A percentile compares a stretch with the other conserved stretches of the same genome.
Evolutionary conservation across 768 basidiomycete genomes (phyloP).

Genomic region (Floccularia luteovirens): DNA sequence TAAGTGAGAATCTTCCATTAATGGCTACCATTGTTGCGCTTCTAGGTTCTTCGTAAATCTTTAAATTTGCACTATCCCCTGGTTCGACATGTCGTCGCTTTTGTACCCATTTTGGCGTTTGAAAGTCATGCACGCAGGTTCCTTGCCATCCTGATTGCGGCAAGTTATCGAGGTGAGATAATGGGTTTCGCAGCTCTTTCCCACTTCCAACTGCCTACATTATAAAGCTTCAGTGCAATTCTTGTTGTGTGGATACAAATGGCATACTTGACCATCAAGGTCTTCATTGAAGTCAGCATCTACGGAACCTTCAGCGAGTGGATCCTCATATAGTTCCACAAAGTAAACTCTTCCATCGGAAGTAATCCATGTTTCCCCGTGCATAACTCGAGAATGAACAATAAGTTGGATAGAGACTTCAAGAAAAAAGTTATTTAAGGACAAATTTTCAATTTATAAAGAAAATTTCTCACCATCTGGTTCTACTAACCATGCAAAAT

Average conservation of each 20-base stretch:
- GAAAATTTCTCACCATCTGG: slow-evolving; percentile 45
- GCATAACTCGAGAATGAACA: slow-evolving; percentile 45
- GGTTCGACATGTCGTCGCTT: slow-evolving; percentile 58
- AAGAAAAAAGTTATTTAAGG: neutral
- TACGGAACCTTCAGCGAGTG: slow-evolving; percentile 13
- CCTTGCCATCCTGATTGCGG: slow-evolving; percentile 53
- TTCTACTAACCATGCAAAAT: slow-evolving; percentile 71
- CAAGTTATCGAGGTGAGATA: slow-evolving; percentile 10
- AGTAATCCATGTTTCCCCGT: slow-evolving; percentile 77
- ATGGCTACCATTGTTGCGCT: slow-evolving; percentile 60
- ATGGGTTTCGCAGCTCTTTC: too few relatives aligned
- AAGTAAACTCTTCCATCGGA: slow-evolving; percentile 82
- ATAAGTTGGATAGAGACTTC: slow-evolving; percentile 70
- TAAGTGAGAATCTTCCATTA: slow-evolving; percentile 74
- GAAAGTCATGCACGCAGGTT: slow-evolving; percentile 72
- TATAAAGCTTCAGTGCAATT: too few relatives aligned
- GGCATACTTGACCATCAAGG: slow-evolving; percentile 13
- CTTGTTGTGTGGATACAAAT: too few relatives aligned
- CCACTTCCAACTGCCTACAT: too few relatives aligned
- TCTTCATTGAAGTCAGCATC: slow-evolving; percentile 12
- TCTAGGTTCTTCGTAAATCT: slow-evolving; percentile 54
- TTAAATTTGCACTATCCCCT: slow-evolving; percentile 20
- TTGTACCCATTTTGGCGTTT: slow-evolving; percentile 72
- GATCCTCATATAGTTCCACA: slow-evolving; percentile 50
- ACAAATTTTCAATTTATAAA: neutral